phyloP scores from a whole-genome alignment of 2,329 filamentous ascomycete species.

The Colletotrichum cordylinicola region DNA sequence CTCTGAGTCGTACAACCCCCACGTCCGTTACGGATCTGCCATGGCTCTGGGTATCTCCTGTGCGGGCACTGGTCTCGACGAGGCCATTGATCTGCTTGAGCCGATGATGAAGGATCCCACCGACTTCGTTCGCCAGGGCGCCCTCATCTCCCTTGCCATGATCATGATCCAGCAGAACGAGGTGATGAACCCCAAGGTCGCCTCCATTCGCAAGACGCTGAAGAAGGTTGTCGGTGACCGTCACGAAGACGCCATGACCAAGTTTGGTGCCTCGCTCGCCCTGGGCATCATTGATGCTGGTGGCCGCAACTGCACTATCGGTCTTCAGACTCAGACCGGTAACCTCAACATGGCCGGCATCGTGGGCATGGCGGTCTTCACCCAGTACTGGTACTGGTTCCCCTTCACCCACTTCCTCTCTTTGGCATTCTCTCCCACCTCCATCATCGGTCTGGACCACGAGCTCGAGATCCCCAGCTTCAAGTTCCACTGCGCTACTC shows the following conservation, averaged over 20 bases:
- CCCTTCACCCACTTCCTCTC: constrained; percentile 97
- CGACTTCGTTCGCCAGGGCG: constrained; percentile 97
- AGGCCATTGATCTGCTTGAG: constrained; percentile 95
- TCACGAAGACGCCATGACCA: constrained; percentile 99
- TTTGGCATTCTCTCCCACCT: constrained; percentile 94
- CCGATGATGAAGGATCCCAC: constrained; percentile 99
- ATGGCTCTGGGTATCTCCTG: constrained; percentile 99
- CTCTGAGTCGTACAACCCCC: constrained; percentile 98
- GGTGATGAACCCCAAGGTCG: constrained; percentile 96
- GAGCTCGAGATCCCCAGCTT: constrained; percentile 92
- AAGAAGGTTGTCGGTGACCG: constrained; percentile 94
- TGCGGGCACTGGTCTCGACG: constrained; percentile 92
- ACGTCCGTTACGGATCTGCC: constrained; percentile 95
- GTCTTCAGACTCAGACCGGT: constrained; percentile 94
- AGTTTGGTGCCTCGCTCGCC: constrained; percentile 93
- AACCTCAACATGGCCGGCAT: constrained; percentile 99
- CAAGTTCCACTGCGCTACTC: constrained; percentile 94
- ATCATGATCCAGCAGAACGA: constrained; percentile 99
- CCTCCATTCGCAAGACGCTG: constrained; percentile 87
- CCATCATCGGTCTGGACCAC: constrained; percentile 92
- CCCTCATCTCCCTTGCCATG: constrained; percentile 93
- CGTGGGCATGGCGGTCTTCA: constrained; percentile 97
- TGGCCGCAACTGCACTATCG: constrained; percentile 97
- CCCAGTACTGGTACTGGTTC: constrained; percentile 99
- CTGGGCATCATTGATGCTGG: constrained; percentile 98